Evolutionary conservation across 495 filamentous ascomycete species (phyloP).

Genomic region (Emericellopsis terricola): DNA sequence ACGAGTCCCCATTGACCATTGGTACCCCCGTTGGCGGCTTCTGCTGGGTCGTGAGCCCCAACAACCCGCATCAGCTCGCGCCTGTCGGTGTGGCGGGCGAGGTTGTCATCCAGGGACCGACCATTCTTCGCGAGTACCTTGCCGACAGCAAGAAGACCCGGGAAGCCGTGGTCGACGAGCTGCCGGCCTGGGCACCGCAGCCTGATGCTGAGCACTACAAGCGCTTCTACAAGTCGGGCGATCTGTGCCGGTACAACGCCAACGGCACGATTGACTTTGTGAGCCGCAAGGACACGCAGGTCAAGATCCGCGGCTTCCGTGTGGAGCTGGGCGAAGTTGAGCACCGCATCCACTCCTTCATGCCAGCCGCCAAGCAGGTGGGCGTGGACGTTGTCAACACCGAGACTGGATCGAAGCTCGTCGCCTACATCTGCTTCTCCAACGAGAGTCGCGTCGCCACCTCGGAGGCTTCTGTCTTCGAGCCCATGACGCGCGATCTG

Average conservation of each 20-base stretch:
- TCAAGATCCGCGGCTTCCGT: too few species aligned
- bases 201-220: slow-evolving; percentile 13
- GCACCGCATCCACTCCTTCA: too few species aligned
- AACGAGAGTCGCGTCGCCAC: slow-evolving; percentile 2
- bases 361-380: slow-evolving; percentile 4
- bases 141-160: slow-evolving; percentile 4
- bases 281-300: too few species aligned
- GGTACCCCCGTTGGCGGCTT: slow-evolving; percentile 27
- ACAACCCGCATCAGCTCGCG: slow-evolving; percentile 23
- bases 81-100: slow-evolving; percentile 28
- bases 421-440: slow-evolving; percentile 1
- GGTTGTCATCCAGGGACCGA: too few species aligned
- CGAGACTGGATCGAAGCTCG: slow-evolving; percentile 3
- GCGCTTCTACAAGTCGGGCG: slow-evolving; percentile 12
- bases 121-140: slow-evolving; percentile 22
- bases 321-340: too few species aligned
- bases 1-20: slow-evolving; percentile 15
- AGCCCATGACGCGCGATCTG: background rate
- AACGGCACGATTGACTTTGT: slow-evolving; percentile 24
- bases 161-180: slow-evolving; percentile 2
- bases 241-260: slow-evolving; percentile 25
- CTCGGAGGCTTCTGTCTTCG: slow-evolving; percentile 7
- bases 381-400: slow-evolving; percentile 15
- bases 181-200: slow-evolving; percentile 1
- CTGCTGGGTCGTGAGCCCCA: slow-evolving; percentile 29